Conservation (phyloP, 2,329 filamentous ascomycete species). For the Paecilomyces niveus region DNA sequence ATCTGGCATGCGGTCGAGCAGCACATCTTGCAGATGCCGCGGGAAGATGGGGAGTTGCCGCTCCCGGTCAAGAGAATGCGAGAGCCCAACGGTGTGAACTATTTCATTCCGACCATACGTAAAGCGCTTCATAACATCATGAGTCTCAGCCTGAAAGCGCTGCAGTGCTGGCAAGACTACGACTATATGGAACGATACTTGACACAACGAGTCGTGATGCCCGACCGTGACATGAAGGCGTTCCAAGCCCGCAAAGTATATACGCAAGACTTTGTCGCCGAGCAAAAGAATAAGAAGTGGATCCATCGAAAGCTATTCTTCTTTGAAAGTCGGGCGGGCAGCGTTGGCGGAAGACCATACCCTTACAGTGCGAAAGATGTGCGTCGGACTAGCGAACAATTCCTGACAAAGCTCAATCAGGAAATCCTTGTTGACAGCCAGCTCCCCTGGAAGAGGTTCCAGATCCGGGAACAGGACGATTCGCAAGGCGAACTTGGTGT, state of each 20-base stretch:
- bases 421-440: slow-evolving; percentile 12
- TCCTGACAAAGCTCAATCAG: slow-evolving; percentile 15
- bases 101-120: slow-evolving; percentile 22
- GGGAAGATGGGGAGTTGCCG: slow-evolving; percentile 4
- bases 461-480: slow-evolving; percentile 3
- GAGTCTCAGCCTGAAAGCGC: slow-evolving; percentile 20
- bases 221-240: slow-evolving; percentile 14
- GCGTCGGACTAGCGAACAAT: slow-evolving; percentile 7
- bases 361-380: slow-evolving; percentile 21
- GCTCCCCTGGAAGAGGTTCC: slow-evolving; percentile 8
- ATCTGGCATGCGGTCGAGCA: slow-evolving; percentile 26
- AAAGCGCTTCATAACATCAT: slow-evolving; percentile 22
- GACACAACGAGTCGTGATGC: slow-evolving; percentile 9
- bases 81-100: slow-evolving; percentile 17
- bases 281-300: slow-evolving; percentile 1
- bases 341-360: slow-evolving; percentile 13
- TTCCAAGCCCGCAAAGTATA: slow-evolving; percentile 12
- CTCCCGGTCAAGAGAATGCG: slow-evolving; percentile 14
- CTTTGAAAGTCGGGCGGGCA: slow-evolving; percentile 18
- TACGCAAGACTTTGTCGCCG: slow-evolving; percentile 3
- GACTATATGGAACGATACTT: slow-evolving; percentile 12
- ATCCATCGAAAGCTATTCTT: slow-evolving; percentile 12
- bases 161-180: slow-evolving; percentile 26
- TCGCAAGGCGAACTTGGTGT: slow-evolving; percentile 13
- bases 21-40: slow-evolving; percentile 17